Conservation (phyloP, 306 rosid species). For the Glycine soja region DNA sequence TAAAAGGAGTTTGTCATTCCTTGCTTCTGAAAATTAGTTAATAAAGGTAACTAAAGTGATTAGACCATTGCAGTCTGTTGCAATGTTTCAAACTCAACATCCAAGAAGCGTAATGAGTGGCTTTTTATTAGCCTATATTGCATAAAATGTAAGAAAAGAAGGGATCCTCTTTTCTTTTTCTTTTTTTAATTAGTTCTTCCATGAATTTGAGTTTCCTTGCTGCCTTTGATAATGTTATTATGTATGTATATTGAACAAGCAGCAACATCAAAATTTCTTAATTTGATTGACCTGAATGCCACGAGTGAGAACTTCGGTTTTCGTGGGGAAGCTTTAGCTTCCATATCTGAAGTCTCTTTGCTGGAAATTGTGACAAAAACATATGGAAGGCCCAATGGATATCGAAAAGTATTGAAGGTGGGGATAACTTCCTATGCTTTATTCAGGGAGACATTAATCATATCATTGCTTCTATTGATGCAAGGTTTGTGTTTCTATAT, state of each 20-base stretch:
- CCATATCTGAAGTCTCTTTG: conserved; percentile 84
- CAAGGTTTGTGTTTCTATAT: conserved; percentile 47
- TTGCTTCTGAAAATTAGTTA: conserved; percentile 22
- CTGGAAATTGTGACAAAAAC: conserved; percentile 85
- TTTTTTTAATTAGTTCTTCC: not conserved
- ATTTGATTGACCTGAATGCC: conserved; percentile 58
- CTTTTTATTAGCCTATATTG: conserved; percentile 31
- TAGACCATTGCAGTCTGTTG: conserved; percentile 17
- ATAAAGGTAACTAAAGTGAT: conserved; percentile 8
- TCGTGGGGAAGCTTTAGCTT: conserved; percentile 95
- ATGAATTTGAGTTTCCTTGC: conserved; percentile 44
- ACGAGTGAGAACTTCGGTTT: conserved; percentile 73
- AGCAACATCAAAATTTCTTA: conserved; percentile 84
- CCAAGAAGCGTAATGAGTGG: conserved; percentile 3
- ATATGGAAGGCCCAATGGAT: conserved; percentile 91
- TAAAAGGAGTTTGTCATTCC: not conserved
- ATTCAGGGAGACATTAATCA: conserved; percentile 34
- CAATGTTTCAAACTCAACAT: conserved; percentile 14
- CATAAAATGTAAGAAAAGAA: conserved; percentile 5
- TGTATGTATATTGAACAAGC: conserved; percentile 48
- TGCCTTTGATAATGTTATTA: conserved; percentile 30
- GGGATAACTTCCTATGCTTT: conserved; percentile 38
- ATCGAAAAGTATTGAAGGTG: conserved; percentile 86
- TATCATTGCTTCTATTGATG: conserved; percentile 46
- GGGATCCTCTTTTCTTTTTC: conserved; percentile 37